Percentiles rank a stretch among this genome's conserved stretches.
Evolutionary conservation across 768 basidiomycete genomes (phyloP).

Genomic region (Tephrocybe sp.): DNA sequence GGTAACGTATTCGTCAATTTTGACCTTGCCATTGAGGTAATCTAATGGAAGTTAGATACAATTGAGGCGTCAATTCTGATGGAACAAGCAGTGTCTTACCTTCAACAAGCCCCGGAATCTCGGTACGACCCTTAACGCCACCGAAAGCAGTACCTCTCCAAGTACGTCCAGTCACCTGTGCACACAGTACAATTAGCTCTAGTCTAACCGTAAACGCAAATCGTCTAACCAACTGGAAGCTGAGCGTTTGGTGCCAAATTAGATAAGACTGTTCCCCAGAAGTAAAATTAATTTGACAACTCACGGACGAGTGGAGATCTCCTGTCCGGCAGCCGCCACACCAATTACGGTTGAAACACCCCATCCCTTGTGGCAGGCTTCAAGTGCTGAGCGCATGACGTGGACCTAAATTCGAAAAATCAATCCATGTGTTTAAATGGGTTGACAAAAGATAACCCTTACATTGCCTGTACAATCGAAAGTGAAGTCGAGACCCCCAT

Average conservation of each 20-base stretch:
- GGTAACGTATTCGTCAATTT: slow-evolving; percentile 96
- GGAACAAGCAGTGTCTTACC: slow-evolving; percentile 44
- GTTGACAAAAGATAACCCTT: slow-evolving; percentile 17
- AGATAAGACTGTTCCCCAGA: slow-evolving; percentile 3
- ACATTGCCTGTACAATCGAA: slow-evolving; percentile 95
- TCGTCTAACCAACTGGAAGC: slow-evolving; percentile 52
- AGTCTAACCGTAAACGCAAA: background rate
- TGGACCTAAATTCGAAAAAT: slow-evolving; percentile 58
- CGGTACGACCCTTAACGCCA: slow-evolving; percentile 96
- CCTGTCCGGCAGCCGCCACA: slow-evolving; percentile 95
- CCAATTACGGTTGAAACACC: slow-evolving; percentile 95
- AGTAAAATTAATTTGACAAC: slow-evolving; percentile 31
- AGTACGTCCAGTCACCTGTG: slow-evolving; percentile 81
- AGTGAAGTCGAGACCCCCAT: slow-evolving; percentile 96
- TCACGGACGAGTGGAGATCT: slow-evolving; percentile 87
- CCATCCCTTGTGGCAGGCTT: slow-evolving; percentile 99
- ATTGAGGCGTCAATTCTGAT: background rate
- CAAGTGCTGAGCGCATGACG: slow-evolving; percentile 93
- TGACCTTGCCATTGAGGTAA: slow-evolving; percentile 78
- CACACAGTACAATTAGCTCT: slow-evolving; percentile 12
- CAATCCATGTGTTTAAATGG: background rate
- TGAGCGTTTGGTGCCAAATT: slow-evolving; percentile 16
- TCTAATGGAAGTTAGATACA: slow-evolving; percentile 47
- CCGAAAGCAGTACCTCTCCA: slow-evolving; percentile 98
- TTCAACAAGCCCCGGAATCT: slow-evolving; percentile 91